These are phyloP conservation scores for Rhododendron ovatum DNA, from an alignment of 148 eudicot species.

Conservation along the genomic window DNA sequence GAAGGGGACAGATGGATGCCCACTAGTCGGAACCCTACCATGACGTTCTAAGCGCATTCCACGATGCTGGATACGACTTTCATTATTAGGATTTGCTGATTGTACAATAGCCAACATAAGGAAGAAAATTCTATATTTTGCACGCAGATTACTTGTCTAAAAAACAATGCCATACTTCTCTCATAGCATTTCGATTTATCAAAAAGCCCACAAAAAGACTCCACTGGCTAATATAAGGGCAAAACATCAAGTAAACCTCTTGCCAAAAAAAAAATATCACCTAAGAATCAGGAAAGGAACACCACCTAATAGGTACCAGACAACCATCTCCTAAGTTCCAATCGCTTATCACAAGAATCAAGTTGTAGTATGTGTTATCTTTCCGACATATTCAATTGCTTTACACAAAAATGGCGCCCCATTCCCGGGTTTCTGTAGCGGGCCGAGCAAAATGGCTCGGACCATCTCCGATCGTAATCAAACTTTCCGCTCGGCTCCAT, in stretches of 20 bases:
- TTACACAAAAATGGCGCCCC: background rate
- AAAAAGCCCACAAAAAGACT: background rate
- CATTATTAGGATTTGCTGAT: background rate
- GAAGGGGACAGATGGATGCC: background rate
- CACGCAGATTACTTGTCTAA: background rate
- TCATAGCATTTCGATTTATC: background rate
- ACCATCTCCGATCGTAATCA: no score
- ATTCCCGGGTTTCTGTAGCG: background rate
- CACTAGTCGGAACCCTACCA: background rate
- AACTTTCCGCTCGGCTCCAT: no score
- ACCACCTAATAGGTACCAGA: background rate
- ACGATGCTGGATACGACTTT: background rate
- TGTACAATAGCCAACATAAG: background rate
- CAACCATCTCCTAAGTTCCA: background rate
- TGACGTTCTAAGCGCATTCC: background rate
- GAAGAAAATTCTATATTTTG: background rate
- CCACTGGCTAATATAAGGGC: background rate
- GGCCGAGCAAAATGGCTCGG: no score
- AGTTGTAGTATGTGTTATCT: background rate
- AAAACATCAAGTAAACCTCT: background rate
- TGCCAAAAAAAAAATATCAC: background rate
- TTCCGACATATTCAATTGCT: background rate
- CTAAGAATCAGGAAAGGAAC: background rate
- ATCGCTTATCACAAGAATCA: background rate
- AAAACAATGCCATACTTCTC: background rate